These are phyloP conservation scores for Aspergillus heteromorphus DNA, from an alignment of 495 filamentous ascomycete genomes.

Conservation along the genomic window DNA sequence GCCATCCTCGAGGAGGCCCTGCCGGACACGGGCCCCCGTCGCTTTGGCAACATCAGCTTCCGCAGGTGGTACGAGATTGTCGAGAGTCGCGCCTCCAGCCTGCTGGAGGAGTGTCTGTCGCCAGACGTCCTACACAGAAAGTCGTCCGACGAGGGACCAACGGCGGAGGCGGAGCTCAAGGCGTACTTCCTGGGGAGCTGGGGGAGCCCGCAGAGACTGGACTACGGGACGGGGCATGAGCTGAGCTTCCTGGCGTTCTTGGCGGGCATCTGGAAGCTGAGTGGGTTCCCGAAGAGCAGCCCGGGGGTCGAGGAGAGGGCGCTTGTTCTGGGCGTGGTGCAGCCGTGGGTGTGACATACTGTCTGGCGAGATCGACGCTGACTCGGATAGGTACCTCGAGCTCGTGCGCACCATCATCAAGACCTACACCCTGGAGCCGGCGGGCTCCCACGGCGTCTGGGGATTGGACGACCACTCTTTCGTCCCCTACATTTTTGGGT, in stretches of 20 bases:
- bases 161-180: slow-evolving; percentile 60
- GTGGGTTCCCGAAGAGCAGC: slow-evolving; percentile 54
- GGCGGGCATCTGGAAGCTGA: slow-evolving; percentile 83
- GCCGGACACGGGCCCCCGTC: slow-evolving; percentile 74
- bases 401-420: slow-evolving; percentile 79
- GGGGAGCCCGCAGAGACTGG: slow-evolving; percentile 81
- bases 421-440: slow-evolving; percentile 92
- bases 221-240: slow-evolving; percentile 96
- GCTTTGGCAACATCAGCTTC: slow-evolving; percentile 91
- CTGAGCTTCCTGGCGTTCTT: slow-evolving; percentile 91
- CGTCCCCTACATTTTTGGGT: slow-evolving; percentile 90
- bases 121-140: slow-evolving; percentile 38
- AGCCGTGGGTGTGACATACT: slow-evolving; percentile 55
- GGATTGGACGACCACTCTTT: slow-evolving; percentile 98
- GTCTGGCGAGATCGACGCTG: background rate
- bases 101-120: slow-evolving; percentile 61
- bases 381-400: slow-evolving; percentile 60
- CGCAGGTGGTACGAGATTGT: slow-evolving; percentile 72
- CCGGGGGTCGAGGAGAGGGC: slow-evolving; percentile 61
- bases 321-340: slow-evolving; percentile 74
- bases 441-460: slow-evolving; percentile 94
- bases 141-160: slow-evolving; percentile 22
- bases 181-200: slow-evolving; percentile 82
- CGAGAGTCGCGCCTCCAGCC: slow-evolving; percentile 47
- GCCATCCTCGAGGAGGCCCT: slow-evolving; percentile 71